Evolutionary conservation across 805 yeast genomes (phyloP), one percentile per base, ranked within the genome.

Genomic region (Pichia rugopelliculosa): DNA sequence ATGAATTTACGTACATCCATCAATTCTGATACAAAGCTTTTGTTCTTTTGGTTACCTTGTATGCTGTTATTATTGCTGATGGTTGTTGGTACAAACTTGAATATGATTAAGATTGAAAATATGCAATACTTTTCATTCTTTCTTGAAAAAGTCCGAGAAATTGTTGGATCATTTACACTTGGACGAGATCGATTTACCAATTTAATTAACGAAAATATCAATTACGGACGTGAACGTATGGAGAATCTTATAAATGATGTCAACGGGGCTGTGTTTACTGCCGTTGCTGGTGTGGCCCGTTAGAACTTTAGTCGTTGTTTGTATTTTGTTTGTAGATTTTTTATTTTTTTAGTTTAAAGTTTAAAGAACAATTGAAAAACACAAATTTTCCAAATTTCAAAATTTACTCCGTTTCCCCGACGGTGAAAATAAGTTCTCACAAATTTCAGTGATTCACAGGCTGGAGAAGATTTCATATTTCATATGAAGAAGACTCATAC

Each of bases 1-100:
- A 62, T 56, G 50, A 60, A 56, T 46, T 53, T 59, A 20, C 63
- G 77, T 23, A 76, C 75, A 55, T 67, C 78, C 0, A 68, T 77
- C 34, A 73, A 71, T 56, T 84, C 87, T 58, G 97, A 90, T 65
- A 83, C 79, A 59, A 84, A 88, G 87, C 71, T 90, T 53, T 68
- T 87, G 51, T 87, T 90, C 62, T 89, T 90, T 74, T 90, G 97
- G 97, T 67, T 89, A 49, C 97, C 97, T 13, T 74, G 86, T 36
- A 66, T 78, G 62, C 67, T 87, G 45, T 56, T 82, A 20, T 61
- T 86, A 27, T 64, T 82, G 17, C 67, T 80, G 41, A 52, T 65
- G 18, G 51, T 66, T n/a, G 47, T 64, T 8, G 65, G 62, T 22
- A 61, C 55, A 41, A 60, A 59, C 37, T 55, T 66, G 34, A 55